phyloP scores from a whole-genome alignment of 345 rosid genomes.

The Kernera saxatilis region DNA sequence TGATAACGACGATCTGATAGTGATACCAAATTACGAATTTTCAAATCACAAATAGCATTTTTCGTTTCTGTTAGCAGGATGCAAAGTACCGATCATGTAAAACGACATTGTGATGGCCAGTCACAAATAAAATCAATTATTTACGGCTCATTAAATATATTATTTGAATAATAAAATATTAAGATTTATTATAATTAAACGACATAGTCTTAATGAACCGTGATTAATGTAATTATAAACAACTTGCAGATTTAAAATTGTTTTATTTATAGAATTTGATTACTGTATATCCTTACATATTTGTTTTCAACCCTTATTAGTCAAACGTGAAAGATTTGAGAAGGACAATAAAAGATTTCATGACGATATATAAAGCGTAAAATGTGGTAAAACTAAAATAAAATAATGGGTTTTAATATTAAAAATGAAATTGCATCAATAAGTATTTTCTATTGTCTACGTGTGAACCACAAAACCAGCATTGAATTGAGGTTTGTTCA shows the following conservation, averaged over 20 bases:
- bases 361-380: slow-evolving; percentile 5
- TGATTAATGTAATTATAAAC: too few relatives aligned
- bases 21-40: neutral
- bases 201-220: too few relatives aligned
- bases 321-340: slow-evolving; percentile 8
- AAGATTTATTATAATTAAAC: too few relatives aligned
- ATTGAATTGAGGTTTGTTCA: neutral
- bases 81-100: slow-evolving; percentile 4
- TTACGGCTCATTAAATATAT: neutral
- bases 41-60: neutral
- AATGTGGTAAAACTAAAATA: neutral
- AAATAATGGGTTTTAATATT: neutral
- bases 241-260: too few relatives aligned
- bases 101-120: neutral
- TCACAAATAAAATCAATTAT: neutral
- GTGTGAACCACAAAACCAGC: slow-evolving; percentile 19
- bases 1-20: neutral
- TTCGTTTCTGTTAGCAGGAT: neutral
- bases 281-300: neutral
- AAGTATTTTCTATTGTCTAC: neutral
- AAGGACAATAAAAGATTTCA: neutral
- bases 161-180: neutral
- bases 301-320: neutral
- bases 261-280: neutral
- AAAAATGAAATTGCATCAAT: neutral